phyloP scores from a whole-genome alignment of 2,329 filamentous ascomycete genomes.

The Tolypocladium tropicale region DNA sequence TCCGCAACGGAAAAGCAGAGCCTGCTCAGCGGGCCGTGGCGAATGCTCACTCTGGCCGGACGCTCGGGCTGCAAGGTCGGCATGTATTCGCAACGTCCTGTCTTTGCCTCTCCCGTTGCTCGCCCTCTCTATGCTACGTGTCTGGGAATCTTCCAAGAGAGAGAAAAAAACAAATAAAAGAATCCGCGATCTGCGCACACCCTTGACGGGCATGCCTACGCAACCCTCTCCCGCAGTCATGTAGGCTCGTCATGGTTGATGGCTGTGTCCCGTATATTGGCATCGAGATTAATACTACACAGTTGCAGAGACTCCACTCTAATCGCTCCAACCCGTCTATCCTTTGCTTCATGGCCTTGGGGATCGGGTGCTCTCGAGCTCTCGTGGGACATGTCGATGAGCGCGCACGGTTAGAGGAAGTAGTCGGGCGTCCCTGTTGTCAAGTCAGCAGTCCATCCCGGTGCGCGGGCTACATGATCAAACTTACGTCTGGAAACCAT shows the following conservation, averaged over 20 bases:
- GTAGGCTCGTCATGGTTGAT: slow-evolving; percentile 6
- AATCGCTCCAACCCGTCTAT: slow-evolving; percentile 9
- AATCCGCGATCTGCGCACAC: not conserved
- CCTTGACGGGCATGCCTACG: slow-evolving; percentile 1
- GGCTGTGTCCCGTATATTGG: slow-evolving; percentile 8
- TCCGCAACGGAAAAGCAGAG: not conserved
- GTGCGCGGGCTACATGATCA: not conserved
- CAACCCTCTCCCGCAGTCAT: slow-evolving; percentile 5
- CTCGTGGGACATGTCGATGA: not conserved
- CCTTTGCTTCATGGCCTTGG: slow-evolving; percentile 7
- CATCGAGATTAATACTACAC: slow-evolving; percentile 18
- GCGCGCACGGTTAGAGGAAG: slow-evolving; percentile 64
- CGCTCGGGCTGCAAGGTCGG: not conserved
- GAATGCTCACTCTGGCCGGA: not conserved
- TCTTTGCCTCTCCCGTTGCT: slow-evolving; percentile 12
- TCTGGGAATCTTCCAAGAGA: not conserved
- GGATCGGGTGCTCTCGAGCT: not conserved
- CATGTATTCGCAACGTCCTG: slow-evolving; percentile 9
- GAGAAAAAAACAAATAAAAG: not conserved
- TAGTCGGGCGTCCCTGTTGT: slow-evolving; percentile 79
- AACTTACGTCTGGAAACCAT: slow-evolving; percentile 90
- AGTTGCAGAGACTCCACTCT: slow-evolving; percentile 11
- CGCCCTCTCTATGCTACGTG: slow-evolving; percentile 12
- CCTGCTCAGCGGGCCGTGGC: not conserved
- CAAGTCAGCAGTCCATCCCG: slow-evolving; percentile 8